Conservation (phyloP, 352 stramenopile species). For the Albugo candida region DNA sequence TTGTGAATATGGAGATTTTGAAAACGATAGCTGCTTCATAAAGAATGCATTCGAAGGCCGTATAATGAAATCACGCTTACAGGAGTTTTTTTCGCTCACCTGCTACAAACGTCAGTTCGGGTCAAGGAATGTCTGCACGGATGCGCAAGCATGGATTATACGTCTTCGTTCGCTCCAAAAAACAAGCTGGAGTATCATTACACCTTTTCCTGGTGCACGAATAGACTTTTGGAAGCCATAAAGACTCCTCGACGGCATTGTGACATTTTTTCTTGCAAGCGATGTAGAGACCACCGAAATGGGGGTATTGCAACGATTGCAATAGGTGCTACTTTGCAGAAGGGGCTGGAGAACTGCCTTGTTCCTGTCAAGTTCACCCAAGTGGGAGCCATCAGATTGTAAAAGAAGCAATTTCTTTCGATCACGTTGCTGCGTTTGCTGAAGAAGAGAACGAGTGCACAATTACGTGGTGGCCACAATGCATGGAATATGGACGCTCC, state of each 20-base stretch:
- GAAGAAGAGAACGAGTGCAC: too few species aligned
- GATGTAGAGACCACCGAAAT: conserved; percentile 69
- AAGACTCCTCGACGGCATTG: conserved; percentile 65
- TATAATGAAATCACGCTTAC: conserved; percentile 57
- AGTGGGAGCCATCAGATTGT: background rate
- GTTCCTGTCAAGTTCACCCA: conserved; percentile 32
- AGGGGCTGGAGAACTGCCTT: conserved; percentile 47
- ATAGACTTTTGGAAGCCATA: conserved; percentile 55
- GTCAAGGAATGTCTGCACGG: conserved; percentile 62
- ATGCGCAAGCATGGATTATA: conserved; percentile 23
- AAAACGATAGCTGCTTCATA: conserved; percentile 72
- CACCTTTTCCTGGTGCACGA: conserved; percentile 70
- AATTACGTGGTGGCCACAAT: too few species aligned
- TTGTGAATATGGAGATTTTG: conserved; percentile 54
- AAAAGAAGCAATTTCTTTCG: too few species aligned
- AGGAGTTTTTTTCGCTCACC: conserved; percentile 40
- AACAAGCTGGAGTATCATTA: conserved; percentile 21
- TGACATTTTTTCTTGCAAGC: conserved; percentile 71
- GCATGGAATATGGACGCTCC: conserved; percentile 27
- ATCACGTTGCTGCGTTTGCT: too few species aligned
- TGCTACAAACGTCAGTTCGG: conserved; percentile 36
- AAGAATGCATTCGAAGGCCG: conserved; percentile 72
- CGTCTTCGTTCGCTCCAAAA: background rate
- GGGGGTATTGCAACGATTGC: conserved; percentile 65
- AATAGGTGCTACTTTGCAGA: too few species aligned